phyloP scores from a whole-genome alignment of 169 alveolate species.

The Cryptosporidium xiaoi region DNA sequence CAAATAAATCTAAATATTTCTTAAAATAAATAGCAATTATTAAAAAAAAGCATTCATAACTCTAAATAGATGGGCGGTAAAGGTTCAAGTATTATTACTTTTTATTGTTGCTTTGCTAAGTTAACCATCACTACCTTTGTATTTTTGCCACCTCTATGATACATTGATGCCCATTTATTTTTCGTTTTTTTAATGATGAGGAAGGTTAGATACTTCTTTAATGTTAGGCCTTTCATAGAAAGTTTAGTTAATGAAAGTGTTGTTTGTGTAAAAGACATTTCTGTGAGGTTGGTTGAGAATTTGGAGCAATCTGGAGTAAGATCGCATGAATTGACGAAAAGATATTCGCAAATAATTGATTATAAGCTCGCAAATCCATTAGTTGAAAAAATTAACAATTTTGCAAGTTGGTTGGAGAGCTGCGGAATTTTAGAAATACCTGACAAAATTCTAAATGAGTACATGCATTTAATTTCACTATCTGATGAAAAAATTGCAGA shows the following conservation, averaged over 20 bases:
- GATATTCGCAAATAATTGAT: constrained; percentile 22
- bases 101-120: too few species aligned
- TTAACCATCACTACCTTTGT: too few species aligned
- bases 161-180: neutral
- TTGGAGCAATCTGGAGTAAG: constrained; percentile 1
- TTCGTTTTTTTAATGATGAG: constrained; percentile 1
- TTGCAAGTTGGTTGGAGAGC: constrained; percentile 33
- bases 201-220: constrained; percentile 37
- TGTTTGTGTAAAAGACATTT: constrained; percentile 18
- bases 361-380: constrained; percentile 17
- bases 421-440: constrained; percentile 59
- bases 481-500: neutral
- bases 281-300: constrained; percentile 35
- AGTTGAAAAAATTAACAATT: constrained; percentile 21
- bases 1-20: too few species aligned
- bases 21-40: too few species aligned
- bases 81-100: too few species aligned
- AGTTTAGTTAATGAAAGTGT: constrained; percentile 10
- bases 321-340: neutral
- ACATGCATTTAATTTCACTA: constrained; percentile 17
- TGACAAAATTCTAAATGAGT: constrained; percentile 11
- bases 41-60: too few species aligned
- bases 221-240: constrained; percentile 21
- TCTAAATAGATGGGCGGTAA: too few species aligned
- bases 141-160: too few species aligned